phyloP scores from a whole-genome alignment of 208 protist genomes.

The Leishmania gerbilli region DNA sequence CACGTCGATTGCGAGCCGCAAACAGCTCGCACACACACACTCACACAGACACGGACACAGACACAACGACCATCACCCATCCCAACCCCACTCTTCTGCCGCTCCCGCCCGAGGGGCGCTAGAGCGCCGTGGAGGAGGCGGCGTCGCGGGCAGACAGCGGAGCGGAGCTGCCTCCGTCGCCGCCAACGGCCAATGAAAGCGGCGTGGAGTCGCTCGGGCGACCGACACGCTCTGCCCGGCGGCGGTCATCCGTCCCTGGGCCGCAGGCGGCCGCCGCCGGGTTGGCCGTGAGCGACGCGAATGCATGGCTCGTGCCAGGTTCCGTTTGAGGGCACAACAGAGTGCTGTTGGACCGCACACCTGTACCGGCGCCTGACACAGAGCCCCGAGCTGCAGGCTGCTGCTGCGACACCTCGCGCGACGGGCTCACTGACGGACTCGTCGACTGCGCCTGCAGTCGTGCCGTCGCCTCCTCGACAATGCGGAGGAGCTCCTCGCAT shows the following conservation, averaged over 20 bases:
- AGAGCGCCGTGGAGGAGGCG: constrained; percentile 1
- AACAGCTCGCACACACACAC: neutral
- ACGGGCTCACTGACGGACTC: constrained; percentile 33
- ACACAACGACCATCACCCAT: neutral
- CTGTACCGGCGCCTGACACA: neutral
- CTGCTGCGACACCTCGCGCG: constrained; percentile 29
- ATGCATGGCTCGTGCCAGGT: neutral
- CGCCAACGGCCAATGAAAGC: neutral
- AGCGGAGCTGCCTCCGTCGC: constrained; percentile 7
- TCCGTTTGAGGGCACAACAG: neutral
- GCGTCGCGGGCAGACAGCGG: neutral
- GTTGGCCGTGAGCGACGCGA: neutral
- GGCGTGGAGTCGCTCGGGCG: constrained; percentile 1
- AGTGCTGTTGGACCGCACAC: neutral
- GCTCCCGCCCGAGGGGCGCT: neutral
- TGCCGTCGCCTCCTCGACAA: constrained; percentile 54
- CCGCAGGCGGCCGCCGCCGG: neutral
- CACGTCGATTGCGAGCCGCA: neutral
- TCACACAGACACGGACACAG: neutral
- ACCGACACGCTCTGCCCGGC: neutral
- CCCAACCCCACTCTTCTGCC: neutral
- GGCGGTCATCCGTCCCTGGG: neutral
- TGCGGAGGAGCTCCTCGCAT: constrained; percentile 71
- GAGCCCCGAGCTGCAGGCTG: too few species aligned
- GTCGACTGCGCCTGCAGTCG: constrained; percentile 39